Base-by-base conservation (phyloP, 371 early-diverging fungal species). In the Ordospora pajunii region DNA sequence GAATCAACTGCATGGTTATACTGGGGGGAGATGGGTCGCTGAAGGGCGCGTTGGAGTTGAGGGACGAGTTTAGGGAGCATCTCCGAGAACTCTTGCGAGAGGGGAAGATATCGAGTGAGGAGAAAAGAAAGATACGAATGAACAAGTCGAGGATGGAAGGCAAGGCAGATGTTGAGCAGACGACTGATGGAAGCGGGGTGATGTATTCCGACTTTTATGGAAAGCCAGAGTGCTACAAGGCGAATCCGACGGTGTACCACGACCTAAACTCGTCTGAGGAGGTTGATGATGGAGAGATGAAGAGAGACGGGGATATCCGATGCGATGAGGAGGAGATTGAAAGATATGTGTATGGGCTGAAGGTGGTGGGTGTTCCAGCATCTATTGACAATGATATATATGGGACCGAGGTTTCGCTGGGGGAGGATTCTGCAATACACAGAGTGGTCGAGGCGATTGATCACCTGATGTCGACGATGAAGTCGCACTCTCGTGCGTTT, bases 1-100 rank as follows among this genome's bases (percentile, higher is more conserved):
- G 92, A 32, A 96, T 98, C 67, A 93, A 95, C 80, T 89, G 94
- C 8, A 84, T 98, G 46, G 87, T 97, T 73, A 92, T 98, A 17
- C 89, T 93, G 77, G 99, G 99, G 70, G 99, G 99, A 67, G 99
- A 98, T 80, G 99, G 99, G 10, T 91, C 93, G 11, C 86, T 98
- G 76, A 93, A 93, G 6, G 99, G 99, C 58, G 97, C 96, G 5
- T 91, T 93, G 80, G 84, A 88, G 48, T 88, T 97, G 83, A 88
- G 94, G 45, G 80, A 89, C 23, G 97, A 97, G 84, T 97, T 95
- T 93, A 87, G 87, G 21, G 87, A 87, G 2, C 87, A 92, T 12
- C 80, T 93, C 0, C 87, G 87, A 43, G 92, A 92, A 73, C 87
- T 95, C 25, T 83, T 90, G 75, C 76, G 82, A 8, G 76, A 71